Evolutionary conservation across 2,329 filamentous ascomycete genomes (phyloP).

Genomic region (Penicillium sp.): DNA sequence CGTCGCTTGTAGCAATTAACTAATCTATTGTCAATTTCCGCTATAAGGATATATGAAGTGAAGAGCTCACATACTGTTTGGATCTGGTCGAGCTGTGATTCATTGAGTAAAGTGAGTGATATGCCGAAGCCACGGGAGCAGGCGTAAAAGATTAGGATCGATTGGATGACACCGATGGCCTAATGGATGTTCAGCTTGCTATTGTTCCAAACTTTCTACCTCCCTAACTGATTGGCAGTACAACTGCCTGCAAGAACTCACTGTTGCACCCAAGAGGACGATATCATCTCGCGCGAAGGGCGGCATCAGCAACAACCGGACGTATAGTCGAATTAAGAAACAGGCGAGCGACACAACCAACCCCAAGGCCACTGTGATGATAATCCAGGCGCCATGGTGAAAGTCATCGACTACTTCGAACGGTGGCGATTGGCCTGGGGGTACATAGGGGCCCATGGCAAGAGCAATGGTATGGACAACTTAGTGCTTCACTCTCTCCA

Average conservation of each 20-base stretch:
- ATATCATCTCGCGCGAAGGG: slow-evolving; percentile 38
- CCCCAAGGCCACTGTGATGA: slow-evolving; percentile 40
- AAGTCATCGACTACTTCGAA: slow-evolving; percentile 40
- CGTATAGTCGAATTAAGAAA: slow-evolving; percentile 38
- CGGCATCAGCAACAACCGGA: slow-evolving; percentile 33
- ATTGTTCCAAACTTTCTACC: no score
- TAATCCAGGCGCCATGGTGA: slow-evolving; percentile 42
- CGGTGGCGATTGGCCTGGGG: slow-evolving; percentile 36
- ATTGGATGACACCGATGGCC: slow-evolving; percentile 33
- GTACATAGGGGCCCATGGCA: slow-evolving; percentile 32
- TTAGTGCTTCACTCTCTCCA: not conserved
- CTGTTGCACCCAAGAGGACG: slow-evolving; percentile 34
- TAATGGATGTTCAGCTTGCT: slow-evolving; percentile 7
- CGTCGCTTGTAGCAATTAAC: slow-evolving; percentile 39
- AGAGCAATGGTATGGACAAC: not conserved
- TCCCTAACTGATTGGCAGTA: not conserved
- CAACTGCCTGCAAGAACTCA: slow-evolving; percentile 14
- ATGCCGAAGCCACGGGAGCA: slow-evolving; percentile 37
- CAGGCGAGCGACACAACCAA: slow-evolving; percentile 37
- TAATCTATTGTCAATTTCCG: slow-evolving; percentile 5
- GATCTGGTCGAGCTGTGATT: slow-evolving; percentile 22
- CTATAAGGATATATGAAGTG: not conserved
- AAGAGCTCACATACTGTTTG: slow-evolving; percentile 27
- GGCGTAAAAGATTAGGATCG: slow-evolving; percentile 30
- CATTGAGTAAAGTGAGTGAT: slow-evolving; percentile 28